Conservation (phyloP, 2,329 filamentous ascomycete species). For the Volutella citrinella region DNA sequence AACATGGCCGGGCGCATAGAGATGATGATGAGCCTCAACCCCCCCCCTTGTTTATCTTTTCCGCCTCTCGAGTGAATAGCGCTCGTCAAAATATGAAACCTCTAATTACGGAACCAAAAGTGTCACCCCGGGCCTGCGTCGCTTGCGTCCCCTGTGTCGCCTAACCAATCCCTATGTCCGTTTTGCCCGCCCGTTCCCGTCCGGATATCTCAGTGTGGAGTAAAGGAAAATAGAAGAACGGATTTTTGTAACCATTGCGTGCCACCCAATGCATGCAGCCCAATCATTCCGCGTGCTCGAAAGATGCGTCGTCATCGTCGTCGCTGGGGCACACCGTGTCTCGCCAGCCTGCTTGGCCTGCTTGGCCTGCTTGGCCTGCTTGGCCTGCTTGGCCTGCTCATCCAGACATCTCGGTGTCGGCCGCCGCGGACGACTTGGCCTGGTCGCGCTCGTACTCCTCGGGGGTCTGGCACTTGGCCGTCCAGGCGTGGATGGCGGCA, state of each 20-base stretch:
- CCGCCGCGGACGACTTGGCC: slow-evolving; percentile 26
- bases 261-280: too few species aligned
- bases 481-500: slow-evolving; percentile 90
- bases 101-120: slow-evolving; percentile 15
- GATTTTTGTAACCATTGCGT: too few species aligned
- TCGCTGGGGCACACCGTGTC: too few species aligned
- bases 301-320: too few species aligned
- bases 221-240: too few species aligned
- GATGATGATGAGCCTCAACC: slow-evolving; percentile 16
- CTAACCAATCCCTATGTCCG: slow-evolving; percentile 7
- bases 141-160: slow-evolving; percentile 15
- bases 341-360: too few species aligned
- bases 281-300: too few species aligned
- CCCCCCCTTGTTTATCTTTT: slow-evolving; percentile 10
- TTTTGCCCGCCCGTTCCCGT: slow-evolving; percentile 8
- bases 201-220: slow-evolving; percentile 13
- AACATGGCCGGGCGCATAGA: slow-evolving; percentile 19
- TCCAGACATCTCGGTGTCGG: slow-evolving; percentile 12
- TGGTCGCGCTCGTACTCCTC: slow-evolving; percentile 78
- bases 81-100: slow-evolving; percentile 19
- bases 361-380: too few species aligned
- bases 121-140: slow-evolving; percentile 9
- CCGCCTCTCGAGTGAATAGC: slow-evolving; percentile 16
- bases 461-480: slow-evolving; percentile 87
- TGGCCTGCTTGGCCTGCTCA: too few species aligned